Base-by-base conservation (phyloP, 2,329 filamentous ascomycete genomes). In the Penicillium frequentans region DNA sequence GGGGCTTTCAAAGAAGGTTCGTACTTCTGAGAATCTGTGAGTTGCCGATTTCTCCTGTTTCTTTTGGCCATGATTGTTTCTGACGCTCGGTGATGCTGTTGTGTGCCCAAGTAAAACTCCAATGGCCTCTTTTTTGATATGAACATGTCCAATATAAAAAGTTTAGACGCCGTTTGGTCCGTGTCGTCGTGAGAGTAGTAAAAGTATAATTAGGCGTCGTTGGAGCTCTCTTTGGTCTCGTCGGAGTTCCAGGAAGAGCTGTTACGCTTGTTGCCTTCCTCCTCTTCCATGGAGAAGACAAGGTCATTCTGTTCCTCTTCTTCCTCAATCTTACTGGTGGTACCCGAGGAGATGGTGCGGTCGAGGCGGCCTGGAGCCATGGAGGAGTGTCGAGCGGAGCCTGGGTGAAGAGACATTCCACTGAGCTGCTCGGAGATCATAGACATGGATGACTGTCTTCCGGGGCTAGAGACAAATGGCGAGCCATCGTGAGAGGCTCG, bases 391-490 rank as follows among this genome's bases (percentile, higher is more conserved):
- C 75, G 74, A 19, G 70, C 71, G n/a, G 71, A 70, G 45, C 68
- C 69, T 31, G 77, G 77, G 55, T 80, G 75, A 35, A 81, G 70
- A 6, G 74, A 77, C 62, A 77, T 71, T 55, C 74, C 69, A 50
- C 71, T 69, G n/a, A 84, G 68, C 62, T 84, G 84, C 66, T 86
- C 83, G 47, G 83, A 85, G 54, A 87, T 82, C 79, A 84, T 84
- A 52, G 82, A 84, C 78, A 86, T 84, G 14, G 82, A 82, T 5
- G 81, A 76, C 64, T 84, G 83, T 21, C 82, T 79, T 29, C 81
- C 79, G 14, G 84, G 82, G 29, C 82, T 84, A 21, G 82, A 79
- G 42, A 86, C 68, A 56, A 82, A 79, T 37, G 81, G 74, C 45
- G 80, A 80, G 13, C 77, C 71, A 58, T 83, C 81, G 31, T 77